Evolutionary conservation across 179 eudicot genomes (phyloP).

Genomic region (Gypsophila paniculata): DNA sequence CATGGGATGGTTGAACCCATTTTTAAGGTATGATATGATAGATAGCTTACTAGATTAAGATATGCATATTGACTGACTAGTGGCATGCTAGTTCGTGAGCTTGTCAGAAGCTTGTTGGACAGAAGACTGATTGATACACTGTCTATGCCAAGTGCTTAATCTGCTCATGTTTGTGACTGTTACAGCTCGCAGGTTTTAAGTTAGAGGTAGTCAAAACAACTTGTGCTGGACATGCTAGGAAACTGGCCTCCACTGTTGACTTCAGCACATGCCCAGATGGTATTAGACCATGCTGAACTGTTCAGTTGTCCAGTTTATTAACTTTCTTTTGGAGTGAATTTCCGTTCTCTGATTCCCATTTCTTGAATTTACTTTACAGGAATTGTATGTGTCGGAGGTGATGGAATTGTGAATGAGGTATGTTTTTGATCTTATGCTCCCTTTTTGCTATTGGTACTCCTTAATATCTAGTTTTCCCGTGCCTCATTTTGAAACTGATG

Average conservation of each 20-base stretch:
- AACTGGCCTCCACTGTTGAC: conserved; percentile 81
- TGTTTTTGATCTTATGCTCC: conserved; percentile 12
- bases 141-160: conserved; percentile 18
- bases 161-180: conserved; percentile 30
- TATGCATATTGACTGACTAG: not conserved
- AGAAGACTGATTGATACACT: not conserved
- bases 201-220: conserved; percentile 90
- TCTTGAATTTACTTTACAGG: conserved; percentile 41
- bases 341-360: conserved; percentile 6
- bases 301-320: not conserved
- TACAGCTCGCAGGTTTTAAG: conserved; percentile 97
- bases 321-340: not conserved
- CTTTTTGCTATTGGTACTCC: not conserved
- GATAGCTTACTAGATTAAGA: conserved; percentile 10
- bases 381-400: conserved; percentile 96
- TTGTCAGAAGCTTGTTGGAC: not conserved
- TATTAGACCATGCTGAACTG: conserved; percentile 26
- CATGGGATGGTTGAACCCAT: conserved; percentile 83
- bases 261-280: conserved; percentile 98
- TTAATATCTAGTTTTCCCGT: not conserved
- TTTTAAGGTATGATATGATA: conserved; percentile 62
- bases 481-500: not conserved
- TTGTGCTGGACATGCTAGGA: conserved; percentile 95
- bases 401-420: conserved; percentile 98
- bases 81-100: not conserved